Conservation (phyloP, 2,329 filamentous ascomycete species). For the Neurospora crassa region DNA sequence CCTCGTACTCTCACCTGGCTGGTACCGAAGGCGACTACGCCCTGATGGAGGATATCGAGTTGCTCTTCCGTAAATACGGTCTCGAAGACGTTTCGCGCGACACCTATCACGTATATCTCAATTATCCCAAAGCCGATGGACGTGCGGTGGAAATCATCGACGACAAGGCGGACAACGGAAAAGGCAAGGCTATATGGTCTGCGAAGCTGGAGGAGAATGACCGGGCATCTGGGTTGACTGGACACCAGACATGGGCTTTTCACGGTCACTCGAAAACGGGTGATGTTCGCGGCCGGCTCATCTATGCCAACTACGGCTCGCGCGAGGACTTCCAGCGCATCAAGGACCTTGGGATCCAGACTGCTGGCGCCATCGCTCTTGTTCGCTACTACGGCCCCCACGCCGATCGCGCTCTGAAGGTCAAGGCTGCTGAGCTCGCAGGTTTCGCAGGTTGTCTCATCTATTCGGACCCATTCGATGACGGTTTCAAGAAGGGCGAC, state of each 20-base stretch:
- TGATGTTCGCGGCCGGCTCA: slow-evolving; percentile 73
- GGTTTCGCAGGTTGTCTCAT: slow-evolving; percentile 83
- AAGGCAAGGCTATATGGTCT: slow-evolving; percentile 56
- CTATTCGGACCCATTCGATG: slow-evolving; percentile 82
- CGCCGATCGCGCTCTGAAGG: slow-evolving; percentile 64
- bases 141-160: slow-evolving; percentile 74
- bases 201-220: slow-evolving; percentile 76
- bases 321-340: slow-evolving; percentile 71
- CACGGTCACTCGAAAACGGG: slow-evolving; percentile 84
- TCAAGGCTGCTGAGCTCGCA: slow-evolving; percentile 80
- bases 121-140: slow-evolving; percentile 73
- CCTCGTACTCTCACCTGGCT: slow-evolving; percentile 78
- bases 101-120: slow-evolving; percentile 81
- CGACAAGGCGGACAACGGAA: slow-evolving; percentile 30
- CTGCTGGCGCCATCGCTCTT: slow-evolving; percentile 72
- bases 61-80: slow-evolving; percentile 60
- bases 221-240: slow-evolving; percentile 51
- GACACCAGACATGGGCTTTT: slow-evolving; percentile 67
- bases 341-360: slow-evolving; percentile 59
- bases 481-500: slow-evolving; percentile 66
- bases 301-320: slow-evolving; percentile 90
- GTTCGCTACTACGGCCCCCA: slow-evolving; percentile 73
- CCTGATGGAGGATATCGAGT: slow-evolving; percentile 74
- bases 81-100: slow-evolving; percentile 71
- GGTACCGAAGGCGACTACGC: slow-evolving; percentile 91